Evolutionary conservation across 768 basidiomycete species (phyloP).

Genomic region (Amyloporia xantha): DNA sequence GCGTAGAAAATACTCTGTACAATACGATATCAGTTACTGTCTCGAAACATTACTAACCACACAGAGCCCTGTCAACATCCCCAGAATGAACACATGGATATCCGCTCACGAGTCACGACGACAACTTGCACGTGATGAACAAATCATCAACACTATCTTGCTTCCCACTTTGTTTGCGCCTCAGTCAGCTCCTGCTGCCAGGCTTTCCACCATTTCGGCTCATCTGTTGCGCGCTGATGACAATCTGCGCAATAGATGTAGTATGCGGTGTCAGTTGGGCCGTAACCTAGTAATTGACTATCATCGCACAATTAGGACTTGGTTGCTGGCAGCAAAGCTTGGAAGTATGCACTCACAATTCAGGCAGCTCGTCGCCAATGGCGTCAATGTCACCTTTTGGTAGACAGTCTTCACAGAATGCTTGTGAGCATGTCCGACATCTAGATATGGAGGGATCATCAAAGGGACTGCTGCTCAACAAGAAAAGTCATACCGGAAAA

Average conservation of each 20-base stretch:
- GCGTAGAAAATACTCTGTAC: too few relatives aligned
- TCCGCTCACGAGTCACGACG: too few relatives aligned
- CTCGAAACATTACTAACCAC: too few relatives aligned
- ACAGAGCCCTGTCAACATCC: too few relatives aligned
- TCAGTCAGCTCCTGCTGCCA: constrained; percentile 40
- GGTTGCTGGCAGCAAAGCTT: too few relatives aligned
- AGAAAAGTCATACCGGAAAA: constrained; percentile 40
- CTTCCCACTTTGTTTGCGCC: constrained; percentile 25
- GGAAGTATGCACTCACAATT: constrained; percentile 39
- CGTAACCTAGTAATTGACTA: constrained; percentile 37
- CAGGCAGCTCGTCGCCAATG: constrained; percentile 49
- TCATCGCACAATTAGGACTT: too few relatives aligned
- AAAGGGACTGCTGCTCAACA: not conserved
- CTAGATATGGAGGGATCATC: constrained; percentile 22
- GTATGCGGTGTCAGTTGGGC: constrained; percentile 30
- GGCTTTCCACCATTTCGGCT: constrained; percentile 31
- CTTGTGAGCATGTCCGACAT: constrained; percentile 52
- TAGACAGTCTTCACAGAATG: constrained; percentile 59
- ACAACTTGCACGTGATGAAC: not conserved
- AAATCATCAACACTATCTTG: not conserved
- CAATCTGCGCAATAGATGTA: constrained; percentile 50
- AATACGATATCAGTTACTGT: too few relatives aligned
- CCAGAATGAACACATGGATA: too few relatives aligned
- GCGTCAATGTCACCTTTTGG: constrained; percentile 42
- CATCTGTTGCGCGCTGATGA: constrained; percentile 28